Base-by-base conservation (phyloP, 2,329 filamentous ascomycete species). In the Talaromyces marneffei region DNA sequence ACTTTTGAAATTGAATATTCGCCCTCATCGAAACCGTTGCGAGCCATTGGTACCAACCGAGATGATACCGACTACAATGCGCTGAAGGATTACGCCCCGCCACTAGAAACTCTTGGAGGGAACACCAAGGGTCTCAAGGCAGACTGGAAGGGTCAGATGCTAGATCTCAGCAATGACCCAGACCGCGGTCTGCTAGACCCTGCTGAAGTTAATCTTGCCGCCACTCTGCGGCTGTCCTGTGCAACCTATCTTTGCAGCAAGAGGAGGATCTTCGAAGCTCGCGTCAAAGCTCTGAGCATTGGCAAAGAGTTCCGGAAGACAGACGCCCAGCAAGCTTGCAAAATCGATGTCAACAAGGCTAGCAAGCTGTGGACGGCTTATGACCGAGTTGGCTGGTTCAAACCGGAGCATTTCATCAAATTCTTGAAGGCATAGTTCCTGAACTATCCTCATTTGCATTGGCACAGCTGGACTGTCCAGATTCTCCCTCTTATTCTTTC, bases 271-370 rank as follows among this genome's bases (percentile, higher is more conserved):
- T 97, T 97, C 74, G 81, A 88, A 59, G 86, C 86, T 55, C 86
- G 90, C 42, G 83, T 93, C 35, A 84, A 88, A 63, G 84, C 87
- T 2, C 78, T 86, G 39, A 76, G 79, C 60, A 86, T 85, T 37
- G 83, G 84, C 71, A 94, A 95, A 75, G 89, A 92, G 70, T 97
- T 96, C 74, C 87, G 91, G 73, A 96, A 96, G 83, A 97, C 93
- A 1, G 91, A 96, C 72, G 91, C 92, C 4, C 93, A 97, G 75
- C 90, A 96, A 74, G 91, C 91, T n/a, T 96, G 91, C 83, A 95
- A 95, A 80, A 96, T 97, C 65, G 93, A 97, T 70, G 93, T 97
- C 73, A 97, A 97, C 81, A 97, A 97, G 80, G 91, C 92, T 2
- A 95, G 91, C 66, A 93, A 93, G 75, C 81, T 97, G 52, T 96